Conservation (phyloP, 129 eudicot genomes). For the Erigeron canadensis region DNA sequence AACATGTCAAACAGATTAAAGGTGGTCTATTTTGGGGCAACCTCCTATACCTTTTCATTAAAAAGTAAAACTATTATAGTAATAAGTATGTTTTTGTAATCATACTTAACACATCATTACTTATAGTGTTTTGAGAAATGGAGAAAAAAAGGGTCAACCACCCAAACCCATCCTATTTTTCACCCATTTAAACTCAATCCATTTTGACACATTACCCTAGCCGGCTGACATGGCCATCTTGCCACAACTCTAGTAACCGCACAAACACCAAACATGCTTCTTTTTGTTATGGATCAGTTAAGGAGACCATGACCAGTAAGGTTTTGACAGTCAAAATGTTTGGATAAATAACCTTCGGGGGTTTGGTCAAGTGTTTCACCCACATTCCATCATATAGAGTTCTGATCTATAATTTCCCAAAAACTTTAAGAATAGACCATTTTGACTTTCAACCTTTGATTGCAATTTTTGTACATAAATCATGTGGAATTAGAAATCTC, state of each 20-base stretch:
- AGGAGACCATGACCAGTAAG: neutral
- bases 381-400: too few relatives aligned
- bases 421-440: too few relatives aligned
- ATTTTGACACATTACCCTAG: neutral
- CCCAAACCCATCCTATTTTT: neutral
- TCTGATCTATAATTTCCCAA: too few relatives aligned
- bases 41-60: neutral
- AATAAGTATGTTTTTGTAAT: neutral
- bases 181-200: neutral
- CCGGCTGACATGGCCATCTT: neutral
- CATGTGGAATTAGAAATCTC: neutral
- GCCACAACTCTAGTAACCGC: constrained; percentile 8
- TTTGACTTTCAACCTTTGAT: neutral
- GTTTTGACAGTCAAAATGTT: neutral
- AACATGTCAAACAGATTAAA: neutral
- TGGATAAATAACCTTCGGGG: neutral
- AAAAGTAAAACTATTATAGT: neutral
- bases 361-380: neutral
- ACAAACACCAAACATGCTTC: neutral
- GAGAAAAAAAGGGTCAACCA: neutral
- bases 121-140: neutral
- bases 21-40: neutral
- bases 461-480: neutral
- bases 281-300: neutral
- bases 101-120: neutral